Percentiles rank a stretch among this genome's conserved stretches.
Conservation (phyloP, 2,329 filamentous ascomycete species). For the Rutstroemia sydowiana region DNA sequence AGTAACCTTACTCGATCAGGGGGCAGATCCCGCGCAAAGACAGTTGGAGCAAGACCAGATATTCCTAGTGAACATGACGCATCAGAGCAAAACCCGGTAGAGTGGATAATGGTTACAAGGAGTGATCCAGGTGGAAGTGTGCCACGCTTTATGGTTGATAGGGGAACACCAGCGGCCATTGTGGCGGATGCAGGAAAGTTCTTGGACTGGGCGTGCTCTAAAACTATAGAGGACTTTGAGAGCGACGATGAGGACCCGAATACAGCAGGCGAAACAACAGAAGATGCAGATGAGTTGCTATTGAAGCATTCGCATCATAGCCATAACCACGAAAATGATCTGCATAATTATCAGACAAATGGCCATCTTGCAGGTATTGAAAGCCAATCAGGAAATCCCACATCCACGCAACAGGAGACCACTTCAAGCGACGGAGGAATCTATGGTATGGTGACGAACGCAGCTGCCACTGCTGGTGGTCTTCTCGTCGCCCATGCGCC, state of each 20-base stretch:
- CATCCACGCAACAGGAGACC: neutral
- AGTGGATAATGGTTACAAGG: constrained; percentile 70
- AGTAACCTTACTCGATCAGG: constrained; percentile 15
- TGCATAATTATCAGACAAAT: constrained; percentile 29
- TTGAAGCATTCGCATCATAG: constrained; percentile 14
- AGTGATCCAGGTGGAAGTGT: constrained; percentile 68
- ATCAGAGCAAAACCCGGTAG: constrained; percentile 54
- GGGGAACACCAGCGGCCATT: constrained; percentile 60
- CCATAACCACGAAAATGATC: constrained; percentile 22
- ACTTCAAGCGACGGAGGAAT: constrained; percentile 36
- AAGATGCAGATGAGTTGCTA: constrained; percentile 16
- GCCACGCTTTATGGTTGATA: constrained; percentile 64
- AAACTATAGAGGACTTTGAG: constrained; percentile 25
- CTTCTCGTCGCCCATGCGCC: constrained; percentile 34
- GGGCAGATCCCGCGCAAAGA: constrained; percentile 32
- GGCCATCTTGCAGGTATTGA: constrained; percentile 25
- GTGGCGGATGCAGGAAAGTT: constrained; percentile 60
- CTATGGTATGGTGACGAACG: constrained; percentile 49
- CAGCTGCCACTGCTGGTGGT: constrained; percentile 43
- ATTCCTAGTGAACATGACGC: constrained; percentile 33
- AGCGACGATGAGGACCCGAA: constrained; percentile 18
- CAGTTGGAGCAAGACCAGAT: constrained; percentile 32
- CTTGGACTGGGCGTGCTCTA: constrained; percentile 56
- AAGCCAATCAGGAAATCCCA: constrained; percentile 3
- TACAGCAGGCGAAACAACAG: constrained; percentile 15